Conservation (phyloP, 2,329 filamentous ascomycete genomes). For the Colletotrichum viniferum region DNA sequence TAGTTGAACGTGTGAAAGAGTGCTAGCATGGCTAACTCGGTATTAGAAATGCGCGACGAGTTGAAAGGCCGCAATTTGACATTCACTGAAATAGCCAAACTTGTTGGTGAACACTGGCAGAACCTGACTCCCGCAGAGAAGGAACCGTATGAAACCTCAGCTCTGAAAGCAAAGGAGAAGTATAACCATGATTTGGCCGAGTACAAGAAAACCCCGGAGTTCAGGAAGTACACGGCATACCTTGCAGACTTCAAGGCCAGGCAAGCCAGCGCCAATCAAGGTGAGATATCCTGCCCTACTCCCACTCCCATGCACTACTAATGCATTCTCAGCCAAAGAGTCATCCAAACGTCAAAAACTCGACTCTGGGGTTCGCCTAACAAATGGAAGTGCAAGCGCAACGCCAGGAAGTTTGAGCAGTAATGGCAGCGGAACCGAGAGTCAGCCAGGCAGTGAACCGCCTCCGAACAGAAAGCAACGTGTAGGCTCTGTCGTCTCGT, state of each 20-base stretch:
- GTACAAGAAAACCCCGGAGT: constrained; percentile 79
- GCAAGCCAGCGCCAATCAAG: constrained; percentile 63
- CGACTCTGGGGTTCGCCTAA: constrained; percentile 38
- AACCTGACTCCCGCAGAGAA: constrained; percentile 69
- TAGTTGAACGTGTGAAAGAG: neutral
- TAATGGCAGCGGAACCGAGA: constrained; percentile 53
- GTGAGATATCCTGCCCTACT: constrained; percentile 38
- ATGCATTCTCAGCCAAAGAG: constrained; percentile 46
- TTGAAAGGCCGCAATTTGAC: constrained; percentile 77
- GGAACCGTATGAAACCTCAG: constrained; percentile 74
- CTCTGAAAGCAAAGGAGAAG: constrained; percentile 74
- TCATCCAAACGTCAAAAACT: constrained; percentile 53
- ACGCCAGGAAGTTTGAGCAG: constrained; percentile 41
- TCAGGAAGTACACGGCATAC: constrained; percentile 72
- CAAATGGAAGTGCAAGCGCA: constrained; percentile 44
- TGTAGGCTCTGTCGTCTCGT: constrained; percentile 51
- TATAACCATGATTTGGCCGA: constrained; percentile 75
- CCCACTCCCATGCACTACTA: neutral
- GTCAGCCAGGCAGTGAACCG: constrained; percentile 51
- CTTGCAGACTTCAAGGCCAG: constrained; percentile 79
- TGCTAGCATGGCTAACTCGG: neutral
- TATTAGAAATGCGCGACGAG: constrained; percentile 74
- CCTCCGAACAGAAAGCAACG: constrained; percentile 51
- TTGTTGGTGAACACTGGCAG: constrained; percentile 85
- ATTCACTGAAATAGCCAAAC: constrained; percentile 83